phyloP scores from a whole-genome alignment of 441 rosid genomes.

The Arabidopsis lyrata region DNA sequence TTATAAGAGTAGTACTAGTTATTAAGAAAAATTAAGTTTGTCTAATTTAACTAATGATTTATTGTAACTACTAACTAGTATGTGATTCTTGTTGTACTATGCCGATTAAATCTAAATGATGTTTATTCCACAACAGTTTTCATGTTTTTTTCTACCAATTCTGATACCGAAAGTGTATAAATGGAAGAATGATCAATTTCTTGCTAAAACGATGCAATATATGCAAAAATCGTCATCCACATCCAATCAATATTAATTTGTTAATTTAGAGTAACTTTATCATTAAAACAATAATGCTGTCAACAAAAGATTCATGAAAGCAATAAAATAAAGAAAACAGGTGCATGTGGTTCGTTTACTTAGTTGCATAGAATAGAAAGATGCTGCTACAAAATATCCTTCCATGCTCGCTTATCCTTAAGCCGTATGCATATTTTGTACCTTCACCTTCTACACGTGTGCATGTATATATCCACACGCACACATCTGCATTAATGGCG shows the following conservation, averaged over 20 bases:
- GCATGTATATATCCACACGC: slow-evolving; percentile 19
- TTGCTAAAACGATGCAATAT: neutral
- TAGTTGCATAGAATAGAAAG: slow-evolving; percentile 20
- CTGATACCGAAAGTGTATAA: neutral
- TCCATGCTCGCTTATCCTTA: slow-evolving; percentile 32
- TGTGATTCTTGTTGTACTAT: neutral
- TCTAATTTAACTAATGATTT: too few species aligned
- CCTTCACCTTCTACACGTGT: slow-evolving; percentile 34
- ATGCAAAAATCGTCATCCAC: neutral
- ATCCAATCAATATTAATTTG: neutral
- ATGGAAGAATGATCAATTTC: neutral
- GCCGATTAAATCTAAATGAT: neutral
- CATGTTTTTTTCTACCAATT: neutral
- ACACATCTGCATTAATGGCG: slow-evolving; percentile 21
- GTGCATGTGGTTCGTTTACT: slow-evolving; percentile 36
- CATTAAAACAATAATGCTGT: neutral
- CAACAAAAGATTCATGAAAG: neutral
- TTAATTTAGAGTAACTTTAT: neutral
- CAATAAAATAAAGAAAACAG: neutral
- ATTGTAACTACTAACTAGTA: too few species aligned
- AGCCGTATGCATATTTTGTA: slow-evolving; percentile 41
- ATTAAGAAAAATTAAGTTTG: too few species aligned
- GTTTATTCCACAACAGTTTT: neutral
- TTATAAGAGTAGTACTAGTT: too few species aligned
- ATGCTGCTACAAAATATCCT: slow-evolving; percentile 24